Evolutionary conservation across 2,329 filamentous ascomycete species (phyloP).

Genomic region (Pseudopyricularia cyperi): DNA sequence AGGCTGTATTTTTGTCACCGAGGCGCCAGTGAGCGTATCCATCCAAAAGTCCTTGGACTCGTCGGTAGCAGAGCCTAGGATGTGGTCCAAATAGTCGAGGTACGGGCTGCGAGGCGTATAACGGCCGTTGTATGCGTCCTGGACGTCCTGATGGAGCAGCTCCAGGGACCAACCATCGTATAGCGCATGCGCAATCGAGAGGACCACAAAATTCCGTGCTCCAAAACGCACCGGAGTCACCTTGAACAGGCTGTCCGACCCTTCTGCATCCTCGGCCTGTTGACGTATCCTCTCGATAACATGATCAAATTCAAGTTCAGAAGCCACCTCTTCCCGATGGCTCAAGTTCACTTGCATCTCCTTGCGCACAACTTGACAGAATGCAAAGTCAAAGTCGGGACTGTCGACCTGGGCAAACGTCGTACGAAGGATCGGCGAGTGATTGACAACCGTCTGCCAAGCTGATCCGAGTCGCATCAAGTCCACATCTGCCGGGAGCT

Average conservation of each 20-base stretch:
- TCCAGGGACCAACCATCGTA: constrained; percentile 82
- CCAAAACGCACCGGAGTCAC: constrained; percentile 26
- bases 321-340: constrained; percentile 9
- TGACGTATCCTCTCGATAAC: constrained; percentile 20
- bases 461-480: constrained; percentile 42
- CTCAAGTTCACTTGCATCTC: constrained; percentile 9
- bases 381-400: constrained; percentile 35
- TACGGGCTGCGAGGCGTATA: constrained; percentile 30
- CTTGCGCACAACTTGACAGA: constrained; percentile 34
- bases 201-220: constrained; percentile 28
- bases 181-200: constrained; percentile 75
- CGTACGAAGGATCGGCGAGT: constrained; percentile 63
- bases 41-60: constrained; percentile 55
- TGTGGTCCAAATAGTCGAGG: constrained; percentile 38
- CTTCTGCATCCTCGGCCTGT: constrained; percentile 22
- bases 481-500: constrained; percentile 42
- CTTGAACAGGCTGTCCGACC: constrained; percentile 30
- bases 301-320: not conserved
- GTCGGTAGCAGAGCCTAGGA: constrained; percentile 27
- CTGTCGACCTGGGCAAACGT: constrained; percentile 56
- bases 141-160: constrained; percentile 59
- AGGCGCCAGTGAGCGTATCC: constrained; percentile 44
- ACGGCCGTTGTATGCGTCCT: constrained; percentile 43
- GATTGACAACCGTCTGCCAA: constrained; percentile 45
- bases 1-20: constrained; percentile 24